A percentile compares a stretch with the other conserved stretches of the same genome.
Evolutionary conservation across 108 stramenopile species (phyloP).

Genomic region (Bacterosira constricta): DNA sequence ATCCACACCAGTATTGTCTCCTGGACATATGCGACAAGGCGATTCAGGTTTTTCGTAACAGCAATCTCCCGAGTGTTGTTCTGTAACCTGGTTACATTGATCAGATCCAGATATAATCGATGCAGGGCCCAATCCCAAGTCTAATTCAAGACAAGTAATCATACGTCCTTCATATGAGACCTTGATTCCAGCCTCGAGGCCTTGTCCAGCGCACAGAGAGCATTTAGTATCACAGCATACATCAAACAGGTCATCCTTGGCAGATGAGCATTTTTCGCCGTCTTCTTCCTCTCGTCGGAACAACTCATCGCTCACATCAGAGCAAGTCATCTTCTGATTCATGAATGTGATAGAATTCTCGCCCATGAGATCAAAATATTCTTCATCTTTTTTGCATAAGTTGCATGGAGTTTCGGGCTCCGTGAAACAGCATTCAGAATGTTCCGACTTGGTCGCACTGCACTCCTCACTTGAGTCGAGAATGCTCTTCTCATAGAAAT

Average conservation of each 20-base stretch:
- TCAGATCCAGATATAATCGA: constrained; percentile 36
- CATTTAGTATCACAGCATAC: constrained; percentile 47
- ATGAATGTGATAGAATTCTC: constrained; percentile 30
- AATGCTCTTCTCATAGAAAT: constrained; percentile 41
- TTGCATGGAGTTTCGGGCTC: constrained; percentile 29
- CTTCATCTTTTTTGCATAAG: constrained; percentile 31
- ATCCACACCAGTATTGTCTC: constrained; percentile 25
- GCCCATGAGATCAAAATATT: constrained; percentile 49
- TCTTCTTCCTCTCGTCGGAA: constrained; percentile 32
- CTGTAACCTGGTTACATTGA: constrained; percentile 30
- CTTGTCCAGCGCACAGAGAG: constrained; percentile 39
- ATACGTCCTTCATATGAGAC: constrained; percentile 43
- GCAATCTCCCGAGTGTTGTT: constrained; percentile 28
- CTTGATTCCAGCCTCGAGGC: constrained; percentile 48
- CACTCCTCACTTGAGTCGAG: constrained; percentile 40
- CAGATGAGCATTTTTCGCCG: constrained; percentile 26
- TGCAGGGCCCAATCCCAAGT: constrained; percentile 30
- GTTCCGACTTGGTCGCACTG: not conserved
- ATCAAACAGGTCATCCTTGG: constrained; percentile 32
- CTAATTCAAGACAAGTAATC: constrained; percentile 51
- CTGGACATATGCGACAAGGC: constrained; percentile 44
- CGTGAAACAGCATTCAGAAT: constrained; percentile 36
- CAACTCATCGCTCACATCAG: constrained; percentile 33
- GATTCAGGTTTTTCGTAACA: constrained; percentile 43
- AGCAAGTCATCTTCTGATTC: constrained; percentile 32